Base-by-base conservation (phyloP, 2,329 filamentous ascomycete genomes). In the Penicillium sp. region DNA sequence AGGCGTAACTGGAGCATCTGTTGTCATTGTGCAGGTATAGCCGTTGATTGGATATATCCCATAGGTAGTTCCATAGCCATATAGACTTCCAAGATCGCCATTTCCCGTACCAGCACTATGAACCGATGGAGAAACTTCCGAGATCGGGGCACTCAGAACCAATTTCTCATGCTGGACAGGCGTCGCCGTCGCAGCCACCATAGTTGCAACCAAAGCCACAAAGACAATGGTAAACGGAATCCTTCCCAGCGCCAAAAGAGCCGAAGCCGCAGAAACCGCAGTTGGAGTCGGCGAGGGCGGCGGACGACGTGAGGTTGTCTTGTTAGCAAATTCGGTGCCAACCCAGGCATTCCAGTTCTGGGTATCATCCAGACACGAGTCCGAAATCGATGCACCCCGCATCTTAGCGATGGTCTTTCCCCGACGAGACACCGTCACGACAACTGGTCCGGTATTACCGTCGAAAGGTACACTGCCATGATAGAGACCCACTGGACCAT, bases 301-400 rank as follows among this genome's bases (percentile, higher is more conserved):
- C 5, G 32, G 26, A 4, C 16, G 20, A 8, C 35, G 32, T 8
- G 32, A 31, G 14, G n/a, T 26, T 3, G 38, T 29, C 14, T 50
- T 31, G 16, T 55, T 55, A 5, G 37, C 38, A n/a, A 55, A 29
- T 5, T 55, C n/a, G 13, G 52, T 50, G 16, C 53, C 53, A 39
- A 55, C 53, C 53, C 53, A 55, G 16, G 48, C 53, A 39, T 55
- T 55, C 47, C 47, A 55, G 6, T 55, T 55, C 48, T 55, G 47
- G 9, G 46, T 35, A 20, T 51, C 48, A 24, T 45, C 48, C 26
- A 34, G 9, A 26, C 53, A 55, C 2, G 32, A 44, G 11, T 51
- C 40, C 18, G 39, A 26, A 4, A 55, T 52, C 4, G 45, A 55
- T 11, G 52, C 52, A 8, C 52, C 52, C 4, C 52, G 38, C 45